Conservation (phyloP, 1,139 yeast species). For the Yamadazyma kanchanaburiensis region DNA sequence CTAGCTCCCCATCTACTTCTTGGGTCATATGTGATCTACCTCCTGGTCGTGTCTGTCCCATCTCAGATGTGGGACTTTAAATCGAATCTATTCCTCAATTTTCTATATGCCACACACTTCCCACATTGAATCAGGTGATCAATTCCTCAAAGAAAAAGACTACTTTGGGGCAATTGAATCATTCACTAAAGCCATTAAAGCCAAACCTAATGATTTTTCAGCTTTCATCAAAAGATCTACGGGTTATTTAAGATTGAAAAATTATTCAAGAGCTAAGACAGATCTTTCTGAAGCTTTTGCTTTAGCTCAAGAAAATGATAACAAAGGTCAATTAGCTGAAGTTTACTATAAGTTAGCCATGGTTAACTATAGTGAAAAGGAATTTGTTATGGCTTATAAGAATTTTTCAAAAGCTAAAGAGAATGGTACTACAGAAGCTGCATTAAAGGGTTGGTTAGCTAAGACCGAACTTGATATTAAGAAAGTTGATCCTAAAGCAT, state of each 20-base stretch:
- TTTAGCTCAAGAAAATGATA: conserved; percentile 51
- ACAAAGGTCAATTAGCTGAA: conserved; percentile 50
- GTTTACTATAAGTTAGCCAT: conserved; percentile 62
- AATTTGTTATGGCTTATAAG: conserved; percentile 43
- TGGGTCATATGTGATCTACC: too few species aligned
- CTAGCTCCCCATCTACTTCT: too few species aligned
- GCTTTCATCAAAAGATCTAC: conserved; percentile 55
- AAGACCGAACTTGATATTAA: conserved; percentile 40
- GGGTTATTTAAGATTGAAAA: conserved; percentile 52
- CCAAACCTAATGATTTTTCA: conserved; percentile 46
- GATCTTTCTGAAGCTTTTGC: conserved; percentile 55
- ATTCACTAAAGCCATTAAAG: conserved; percentile 30
- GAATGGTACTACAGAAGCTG: conserved; percentile 44
- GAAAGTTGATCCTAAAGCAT: conserved; percentile 4
- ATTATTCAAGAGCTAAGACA: conserved; percentile 46
- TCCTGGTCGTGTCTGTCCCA: too few species aligned
- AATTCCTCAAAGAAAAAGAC: conserved; percentile 25
- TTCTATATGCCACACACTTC: conserved; percentile 1
- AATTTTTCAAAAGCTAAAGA: conserved; percentile 50
- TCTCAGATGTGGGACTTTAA: too few species aligned
- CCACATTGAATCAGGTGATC: conserved; percentile 34
- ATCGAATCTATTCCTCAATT: too few species aligned
- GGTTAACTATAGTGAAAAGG: conserved; percentile 44
- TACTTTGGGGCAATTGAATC: conserved; percentile 33
- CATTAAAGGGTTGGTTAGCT: conserved; percentile 49